A percentile compares a stretch with the other conserved stretches of the same genome.
phyloP scores from a whole-genome alignment of 495 filamentous ascomycete species.

The Talaromyces stipitatus region DNA sequence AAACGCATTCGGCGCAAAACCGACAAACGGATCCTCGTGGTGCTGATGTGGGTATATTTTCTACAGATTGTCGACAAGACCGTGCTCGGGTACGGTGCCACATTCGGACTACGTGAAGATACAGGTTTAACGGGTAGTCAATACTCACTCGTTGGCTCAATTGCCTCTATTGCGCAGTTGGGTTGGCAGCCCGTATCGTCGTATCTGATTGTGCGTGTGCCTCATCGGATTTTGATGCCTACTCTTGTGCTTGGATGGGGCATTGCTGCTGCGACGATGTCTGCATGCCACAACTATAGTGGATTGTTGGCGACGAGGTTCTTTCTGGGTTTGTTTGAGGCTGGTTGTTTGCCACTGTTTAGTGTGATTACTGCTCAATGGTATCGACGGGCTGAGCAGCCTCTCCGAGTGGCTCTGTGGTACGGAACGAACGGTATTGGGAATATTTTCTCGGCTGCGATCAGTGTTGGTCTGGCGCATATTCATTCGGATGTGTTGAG shows the following conservation, averaged over 20 bases:
- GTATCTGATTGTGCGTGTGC: constrained; percentile 57
- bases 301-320: constrained; percentile 39
- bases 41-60: constrained; percentile 61
- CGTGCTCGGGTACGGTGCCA: constrained; percentile 55
- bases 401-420: constrained; percentile 41
- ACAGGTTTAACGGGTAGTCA: constrained; percentile 47
- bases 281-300: constrained; percentile 33
- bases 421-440: constrained; percentile 43
- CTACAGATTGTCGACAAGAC: constrained; percentile 59
- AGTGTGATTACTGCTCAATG: constrained; percentile 41
- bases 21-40: constrained; percentile 47
- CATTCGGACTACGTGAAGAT: constrained; percentile 52
- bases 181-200: constrained; percentile 61
- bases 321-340: constrained; percentile 45
- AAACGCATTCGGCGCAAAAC: constrained; percentile 54
- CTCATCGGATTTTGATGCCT: constrained; percentile 58
- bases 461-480: constrained; percentile 46
- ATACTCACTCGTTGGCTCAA: constrained; percentile 55
- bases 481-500: constrained; percentile 42
- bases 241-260: constrained; percentile 47
- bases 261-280: constrained; percentile 38
- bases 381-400: constrained; percentile 44
- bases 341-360: constrained; percentile 53
- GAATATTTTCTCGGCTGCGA: constrained; percentile 37
- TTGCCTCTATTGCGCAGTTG: constrained; percentile 57